Base-by-base conservation (phyloP, 306 rosid species). In the Argentina anserina region DNA sequence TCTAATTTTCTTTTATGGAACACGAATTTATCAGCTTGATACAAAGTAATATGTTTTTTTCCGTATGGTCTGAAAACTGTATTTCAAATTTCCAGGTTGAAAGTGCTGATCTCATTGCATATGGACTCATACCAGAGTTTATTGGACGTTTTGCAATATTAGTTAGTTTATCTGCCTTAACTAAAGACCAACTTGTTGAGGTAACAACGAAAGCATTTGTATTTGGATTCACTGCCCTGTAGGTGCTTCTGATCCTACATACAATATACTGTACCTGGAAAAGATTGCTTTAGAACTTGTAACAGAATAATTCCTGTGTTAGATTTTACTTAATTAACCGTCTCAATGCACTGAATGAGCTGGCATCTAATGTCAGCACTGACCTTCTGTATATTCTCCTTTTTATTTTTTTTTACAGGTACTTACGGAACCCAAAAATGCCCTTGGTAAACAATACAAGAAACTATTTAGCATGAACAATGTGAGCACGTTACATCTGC, bases 81-180 rank as follows among this genome's bases (percentile, higher is more conserved):
- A 21, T 55, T 21, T 53, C 63, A 28, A 37, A 49, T 85, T 86
- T 74, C 72, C 92, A 93, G 98, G 98, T 87, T 76, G 98, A 91
- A 83, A 93, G 98, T 87, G 65, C 94, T 29, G 98, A 93, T 91
- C 97, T 93, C 59, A 89, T 93, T 80, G 91, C 97, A 20, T 93
- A 86, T 80, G 98, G 98, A 34, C 97, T 93, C 79, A 91, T 93
- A 80, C 97, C 98, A n/a, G 98, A 93, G 87, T 93, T 93, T 84
- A 86, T 93, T 65, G 98, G 98, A 68, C 89, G 98, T 66, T 93
- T 93, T 81, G 96, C 98, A 46, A 91, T 93, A 80, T 86, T 93
- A 80, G 94, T 93, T 65, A 93, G 94, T 79, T 84, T 91, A 80
- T 82, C 86, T 13, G 97, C 98, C 49, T 93, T 93, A 80, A 89